phyloP scores from a whole-genome alignment of 306 rosid species.

The cucumber (Cucumis sativus) region Cucumber_9930_V3 NC_026660.2:25082501-25083000 shows the following conservation, averaged over 20 bases:
- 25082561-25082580: not conserved
- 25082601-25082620: not conserved
- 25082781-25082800: not conserved
- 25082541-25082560: no score
- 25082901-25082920: no score
- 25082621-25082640: not conserved
- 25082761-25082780: not conserved
- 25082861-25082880: no score
- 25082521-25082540: no score
- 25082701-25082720: constrained; percentile 2
- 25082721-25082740: not conserved
- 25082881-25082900: no score
- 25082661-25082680: not conserved
- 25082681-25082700: constrained; percentile 6
- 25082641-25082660: not conserved
- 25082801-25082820: not conserved
- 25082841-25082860: no score
- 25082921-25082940: no score
- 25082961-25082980: no score
- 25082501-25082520: no score
- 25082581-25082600: not conserved
- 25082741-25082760: not conserved
- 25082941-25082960: no score
- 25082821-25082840: no score
- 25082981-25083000: not conserved